These are phyloP conservation scores for Didymella keratinophila DNA, from an alignment of 2,329 filamentous ascomycete species.

Conservation along the genomic window DNA sequence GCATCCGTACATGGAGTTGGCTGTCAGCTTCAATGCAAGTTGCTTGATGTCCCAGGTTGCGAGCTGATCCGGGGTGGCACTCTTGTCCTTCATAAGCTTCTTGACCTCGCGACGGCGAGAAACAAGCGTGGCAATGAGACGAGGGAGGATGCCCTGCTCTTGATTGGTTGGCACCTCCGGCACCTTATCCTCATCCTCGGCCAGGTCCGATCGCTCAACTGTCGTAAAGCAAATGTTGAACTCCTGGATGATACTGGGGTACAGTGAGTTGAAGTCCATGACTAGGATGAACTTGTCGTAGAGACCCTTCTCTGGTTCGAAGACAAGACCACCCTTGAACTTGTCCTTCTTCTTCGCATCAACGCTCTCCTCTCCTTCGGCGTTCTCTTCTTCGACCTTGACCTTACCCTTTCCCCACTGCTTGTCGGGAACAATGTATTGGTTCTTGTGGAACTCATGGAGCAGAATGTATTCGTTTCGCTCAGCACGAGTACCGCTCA, in stretches of 20 bases:
- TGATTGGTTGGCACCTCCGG: constrained; percentile 84
- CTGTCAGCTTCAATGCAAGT: constrained; percentile 92
- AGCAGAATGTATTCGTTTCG: constrained; percentile 99
- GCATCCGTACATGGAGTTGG: constrained; percentile 99
- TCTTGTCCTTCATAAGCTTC: constrained; percentile 94
- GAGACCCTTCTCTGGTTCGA: constrained; percentile 95
- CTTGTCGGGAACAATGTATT: constrained; percentile 98
- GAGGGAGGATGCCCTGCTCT: constrained; percentile 84
- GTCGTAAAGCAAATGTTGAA: constrained; percentile 99
- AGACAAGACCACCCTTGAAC: constrained; percentile 97
- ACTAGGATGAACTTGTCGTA: constrained; percentile 99
- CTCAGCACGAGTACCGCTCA: constrained; percentile 95
- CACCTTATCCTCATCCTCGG: constrained; percentile 84
- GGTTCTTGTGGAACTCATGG: constrained; percentile 95
- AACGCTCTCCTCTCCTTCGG: constrained; percentile 70
- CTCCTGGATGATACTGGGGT: constrained; percentile 98
- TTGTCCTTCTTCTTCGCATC: constrained; percentile 98
- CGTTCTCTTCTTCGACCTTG: constrained; percentile 74
- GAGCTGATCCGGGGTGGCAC: constrained; percentile 82
- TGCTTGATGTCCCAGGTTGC: constrained; percentile 99
- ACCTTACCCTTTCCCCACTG: constrained; percentile 78
- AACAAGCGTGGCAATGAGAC: constrained; percentile 90
- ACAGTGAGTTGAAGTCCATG: constrained; percentile 99
- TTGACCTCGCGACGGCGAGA: constrained; percentile 90
- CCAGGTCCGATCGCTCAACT: constrained; percentile 76